These are phyloP conservation scores for Aphanomyces cochlioides DNA, from an alignment of 352 stramenopile species.

Conservation along the genomic window DNA sequence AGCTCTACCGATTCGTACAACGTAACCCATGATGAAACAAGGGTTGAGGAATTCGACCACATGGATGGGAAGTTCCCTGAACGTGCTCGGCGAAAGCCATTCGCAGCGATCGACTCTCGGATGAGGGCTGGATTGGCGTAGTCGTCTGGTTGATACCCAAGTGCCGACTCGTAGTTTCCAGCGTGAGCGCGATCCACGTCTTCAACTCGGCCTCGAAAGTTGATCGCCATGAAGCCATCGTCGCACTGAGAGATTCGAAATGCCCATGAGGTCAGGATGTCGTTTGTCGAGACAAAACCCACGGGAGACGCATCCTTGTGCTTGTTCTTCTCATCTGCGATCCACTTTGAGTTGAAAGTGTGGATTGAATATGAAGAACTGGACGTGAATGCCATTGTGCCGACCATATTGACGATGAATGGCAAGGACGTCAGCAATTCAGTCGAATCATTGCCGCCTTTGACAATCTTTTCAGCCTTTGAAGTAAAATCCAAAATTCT, in stretches of 20 bases:
- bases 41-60: background rate
- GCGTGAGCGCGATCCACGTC: background rate
- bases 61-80: background rate
- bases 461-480: background rate
- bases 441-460: background rate
- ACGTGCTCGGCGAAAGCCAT: background rate
- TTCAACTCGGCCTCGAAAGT: background rate
- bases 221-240: slow-evolving; percentile 1
- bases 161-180: background rate
- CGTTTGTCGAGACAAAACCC: background rate
- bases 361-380: background rate
- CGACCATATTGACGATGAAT: background rate
- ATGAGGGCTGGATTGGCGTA: background rate
- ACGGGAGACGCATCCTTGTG: background rate
- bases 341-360: background rate
- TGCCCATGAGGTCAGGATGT: background rate
- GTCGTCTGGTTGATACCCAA: background rate
- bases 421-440: background rate
- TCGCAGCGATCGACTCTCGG: background rate
- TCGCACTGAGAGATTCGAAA: background rate
- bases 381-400: background rate
- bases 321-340: background rate
- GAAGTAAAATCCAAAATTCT: background rate
- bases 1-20: background rate
- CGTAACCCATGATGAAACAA: background rate